Conservation (phyloP, 768 basidiomycete genomes). For the Kondoa malvinella region DNA sequence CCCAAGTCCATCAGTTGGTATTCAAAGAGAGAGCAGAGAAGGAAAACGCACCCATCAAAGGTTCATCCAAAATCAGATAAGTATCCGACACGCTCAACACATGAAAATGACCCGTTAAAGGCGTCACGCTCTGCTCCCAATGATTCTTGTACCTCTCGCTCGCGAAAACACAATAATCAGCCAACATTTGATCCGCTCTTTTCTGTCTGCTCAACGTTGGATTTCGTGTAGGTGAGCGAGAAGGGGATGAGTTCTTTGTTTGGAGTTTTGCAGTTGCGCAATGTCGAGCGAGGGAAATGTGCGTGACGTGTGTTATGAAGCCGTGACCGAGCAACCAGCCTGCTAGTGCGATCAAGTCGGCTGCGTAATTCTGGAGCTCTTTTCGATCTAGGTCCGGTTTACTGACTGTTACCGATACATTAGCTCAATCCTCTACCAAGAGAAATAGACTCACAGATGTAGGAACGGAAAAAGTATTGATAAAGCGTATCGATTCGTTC, state of each 20-base stretch:
- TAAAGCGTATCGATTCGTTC: background rate
- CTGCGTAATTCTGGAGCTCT: background rate
- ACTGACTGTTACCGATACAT: background rate
- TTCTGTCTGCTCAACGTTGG: background rate
- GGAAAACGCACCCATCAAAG: background rate
- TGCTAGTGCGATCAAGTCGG: background rate
- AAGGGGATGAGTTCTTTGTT: background rate
- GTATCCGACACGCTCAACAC: background rate
- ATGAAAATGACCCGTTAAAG: background rate
- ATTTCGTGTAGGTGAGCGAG: background rate
- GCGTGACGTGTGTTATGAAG: background rate
- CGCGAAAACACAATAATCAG: conserved; percentile 2
- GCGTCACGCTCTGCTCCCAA: background rate
- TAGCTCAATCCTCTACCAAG: background rate
- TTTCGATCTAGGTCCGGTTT: background rate
- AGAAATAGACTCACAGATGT: background rate
- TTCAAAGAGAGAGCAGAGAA: background rate
- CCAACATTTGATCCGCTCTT: background rate
- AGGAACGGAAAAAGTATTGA: background rate
- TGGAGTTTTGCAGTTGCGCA: background rate
- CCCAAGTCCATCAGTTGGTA: background rate
- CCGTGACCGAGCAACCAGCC: conserved; percentile 1
- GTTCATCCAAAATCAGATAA: background rate
- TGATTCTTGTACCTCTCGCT: conserved; percentile 3
- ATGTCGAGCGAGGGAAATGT: background rate